Evolutionary conservation across 257 asterid genomes (phyloP).

Genomic region (Scutellaria baicalensis): DNA sequence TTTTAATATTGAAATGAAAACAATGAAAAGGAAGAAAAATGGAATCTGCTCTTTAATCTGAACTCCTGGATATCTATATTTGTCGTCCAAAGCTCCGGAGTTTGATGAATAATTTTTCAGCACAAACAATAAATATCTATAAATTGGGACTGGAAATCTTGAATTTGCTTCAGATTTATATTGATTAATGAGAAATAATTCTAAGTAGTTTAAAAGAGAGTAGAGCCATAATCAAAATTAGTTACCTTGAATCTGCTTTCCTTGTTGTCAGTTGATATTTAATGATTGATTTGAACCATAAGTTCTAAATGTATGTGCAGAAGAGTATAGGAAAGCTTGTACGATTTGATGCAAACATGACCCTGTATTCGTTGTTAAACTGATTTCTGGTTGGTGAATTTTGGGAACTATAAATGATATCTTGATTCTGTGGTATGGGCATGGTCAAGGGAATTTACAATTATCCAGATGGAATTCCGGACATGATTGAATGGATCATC

Average conservation of each 20-base stretch:
- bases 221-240: not conserved
- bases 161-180: not conserved
- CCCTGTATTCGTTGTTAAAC: not conserved
- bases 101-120: not conserved
- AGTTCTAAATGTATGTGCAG: not conserved
- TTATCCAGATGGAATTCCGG: not conserved
- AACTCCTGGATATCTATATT: not conserved
- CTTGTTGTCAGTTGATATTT: not conserved
- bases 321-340: not conserved
- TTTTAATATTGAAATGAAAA: not conserved
- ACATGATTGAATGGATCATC: conserved; percentile 21
- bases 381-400: conserved; percentile 1
- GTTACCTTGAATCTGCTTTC: not conserved
- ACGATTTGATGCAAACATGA: not conserved
- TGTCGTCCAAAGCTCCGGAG: not conserved
- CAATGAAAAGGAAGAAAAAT: not conserved
- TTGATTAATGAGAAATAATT: not conserved
- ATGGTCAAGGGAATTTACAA: conserved; percentile 8
- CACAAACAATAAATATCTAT: not conserved
- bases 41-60: not conserved
- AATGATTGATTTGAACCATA: not conserved
- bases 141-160: not conserved
- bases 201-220: not conserved
- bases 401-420: conserved; percentile 14
- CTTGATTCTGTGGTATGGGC: not conserved